phyloP scores from a whole-genome alignment of 805 yeast species.

The Barnettozyma sucrosica region DNA sequence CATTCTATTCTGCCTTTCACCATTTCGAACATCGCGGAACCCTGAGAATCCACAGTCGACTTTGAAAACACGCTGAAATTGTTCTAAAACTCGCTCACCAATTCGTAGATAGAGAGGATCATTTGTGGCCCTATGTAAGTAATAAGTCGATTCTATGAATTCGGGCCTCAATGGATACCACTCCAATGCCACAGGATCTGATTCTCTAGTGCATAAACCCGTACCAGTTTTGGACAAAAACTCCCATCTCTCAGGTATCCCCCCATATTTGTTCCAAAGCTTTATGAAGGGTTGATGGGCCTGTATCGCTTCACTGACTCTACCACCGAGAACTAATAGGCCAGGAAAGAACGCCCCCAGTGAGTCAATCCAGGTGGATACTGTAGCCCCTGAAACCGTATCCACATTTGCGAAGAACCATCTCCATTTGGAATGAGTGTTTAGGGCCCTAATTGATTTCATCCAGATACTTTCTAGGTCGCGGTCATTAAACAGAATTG shows the following conservation, averaged over 20 bases:
- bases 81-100: constrained; percentile 59
- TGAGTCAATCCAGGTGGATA: constrained; percentile 75
- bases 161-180: constrained; percentile 96
- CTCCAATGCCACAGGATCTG: constrained; percentile 50
- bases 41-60: constrained; percentile 82
- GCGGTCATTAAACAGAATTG: constrained; percentile 64
- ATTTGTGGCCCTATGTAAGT: constrained; percentile 72
- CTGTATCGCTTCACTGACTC: constrained; percentile 55
- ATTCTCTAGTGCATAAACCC: constrained; percentile 9
- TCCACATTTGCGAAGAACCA: constrained; percentile 57
- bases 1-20: constrained; percentile 71
- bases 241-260: constrained; percentile 87
- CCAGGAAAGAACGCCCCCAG: constrained; percentile 89
- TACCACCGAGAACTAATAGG: constrained; percentile 72
- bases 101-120: constrained; percentile 80
- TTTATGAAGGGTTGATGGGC: constrained; percentile 62
- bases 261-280: constrained; percentile 74
- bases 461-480: constrained; percentile 51
- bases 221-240: constrained; percentile 18
- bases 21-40: constrained; percentile 57
- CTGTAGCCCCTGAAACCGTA: constrained; percentile 41
- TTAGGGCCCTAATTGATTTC: constrained; percentile 51
- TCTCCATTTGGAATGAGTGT: constrained; percentile 43
- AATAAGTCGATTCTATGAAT: constrained; percentile 83
- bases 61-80: constrained; percentile 46